Evolutionary conservation across 106 monocot genomes (phyloP).

Genomic region (Allium sativum): DNA sequence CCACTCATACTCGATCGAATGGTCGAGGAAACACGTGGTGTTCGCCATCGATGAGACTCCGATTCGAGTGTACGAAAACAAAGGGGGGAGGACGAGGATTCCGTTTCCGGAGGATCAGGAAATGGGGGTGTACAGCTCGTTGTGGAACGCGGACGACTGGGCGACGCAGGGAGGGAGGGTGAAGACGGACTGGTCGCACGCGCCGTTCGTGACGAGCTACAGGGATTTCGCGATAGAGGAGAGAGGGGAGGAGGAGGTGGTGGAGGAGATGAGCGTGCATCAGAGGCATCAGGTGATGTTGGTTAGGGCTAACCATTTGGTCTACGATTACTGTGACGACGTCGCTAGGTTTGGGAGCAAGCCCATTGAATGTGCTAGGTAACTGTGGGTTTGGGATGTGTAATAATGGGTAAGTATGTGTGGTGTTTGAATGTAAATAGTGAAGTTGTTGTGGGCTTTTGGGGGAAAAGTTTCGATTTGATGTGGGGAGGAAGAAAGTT

Average conservation of each 20-base stretch:
- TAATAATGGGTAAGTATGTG: neutral
- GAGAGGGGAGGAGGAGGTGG: constrained; percentile 16
- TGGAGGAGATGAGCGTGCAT: constrained; percentile 58
- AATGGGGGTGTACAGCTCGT: constrained; percentile 82
- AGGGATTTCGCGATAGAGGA: constrained; percentile 50
- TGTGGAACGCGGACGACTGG: constrained; percentile 99
- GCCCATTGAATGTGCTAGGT: constrained; percentile 44
- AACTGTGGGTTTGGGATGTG: no score
- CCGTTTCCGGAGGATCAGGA: constrained; percentile 27
- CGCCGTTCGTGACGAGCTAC: constrained; percentile 65
- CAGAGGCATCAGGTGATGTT: constrained; percentile 86
- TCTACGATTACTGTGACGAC: constrained; percentile 82
- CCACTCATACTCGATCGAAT: constrained; percentile 67
- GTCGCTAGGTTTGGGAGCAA: constrained; percentile 30
- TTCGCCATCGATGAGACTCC: constrained; percentile 76
- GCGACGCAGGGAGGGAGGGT: constrained; percentile 86
- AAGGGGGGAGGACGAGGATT: neutral
- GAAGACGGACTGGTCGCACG: constrained; percentile 89
- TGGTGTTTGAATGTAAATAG: no score
- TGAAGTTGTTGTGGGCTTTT: no score
- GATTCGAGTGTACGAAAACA: constrained; percentile 13
- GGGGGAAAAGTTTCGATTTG: no score
- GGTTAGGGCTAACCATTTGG: constrained; percentile 69
- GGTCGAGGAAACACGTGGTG: constrained; percentile 52
- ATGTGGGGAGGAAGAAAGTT: no score